Base-by-base conservation (phyloP, 2,329 filamentous ascomycete genomes). In the Stachybotrys chlorohalonatus region DNA sequence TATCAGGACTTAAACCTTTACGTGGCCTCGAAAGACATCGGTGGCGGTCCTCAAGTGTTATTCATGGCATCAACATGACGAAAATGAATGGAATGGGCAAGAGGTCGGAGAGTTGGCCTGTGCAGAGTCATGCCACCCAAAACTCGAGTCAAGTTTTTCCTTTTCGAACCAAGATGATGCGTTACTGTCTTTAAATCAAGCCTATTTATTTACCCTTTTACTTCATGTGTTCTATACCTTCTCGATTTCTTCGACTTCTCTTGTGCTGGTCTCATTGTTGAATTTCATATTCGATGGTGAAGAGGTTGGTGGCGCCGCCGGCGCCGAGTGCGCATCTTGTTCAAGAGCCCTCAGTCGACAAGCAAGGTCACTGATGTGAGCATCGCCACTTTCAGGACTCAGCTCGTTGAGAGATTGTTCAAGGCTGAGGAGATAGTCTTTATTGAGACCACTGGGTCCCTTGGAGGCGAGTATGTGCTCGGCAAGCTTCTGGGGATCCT, bases 361-460 rank as follows among this genome's bases (percentile, higher is more conserved):
- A 15, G 89, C 90, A 62, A 99, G 73, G 71, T 97, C 92, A 52
- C 82, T 85, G 53, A 99, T 80, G 76, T 99, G 93, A 58, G 79
- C 80, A 73, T 97, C 94, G 3, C 83, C 84, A 66, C 88, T 94
- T 53, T 89, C 89, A 2, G 81, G 74, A 58, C 89, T 86, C 60
- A 97, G 73, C 32, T 81, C 83, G 56, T 84, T 72, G 60, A 99
- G 77, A 7, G 90, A 89, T 55, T 76, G 75, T 66, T 96, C 89
- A 48, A 99, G 75, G 60, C 85, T 79, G 66, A 90, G 86, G 47
- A 99, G 76, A 71, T 99, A 99, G 66, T 97, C 93, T 56, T 80
- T 84, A 70, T 97, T 97, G 66, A 86, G 82, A 1, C 94, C 94
- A 70, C 91, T 96, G 30, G 92, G 89, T 0, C 94, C 94, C 47